phyloP scores from a whole-genome alignment of 257 asterid species.

The Anisodus acutangulus region DNA sequence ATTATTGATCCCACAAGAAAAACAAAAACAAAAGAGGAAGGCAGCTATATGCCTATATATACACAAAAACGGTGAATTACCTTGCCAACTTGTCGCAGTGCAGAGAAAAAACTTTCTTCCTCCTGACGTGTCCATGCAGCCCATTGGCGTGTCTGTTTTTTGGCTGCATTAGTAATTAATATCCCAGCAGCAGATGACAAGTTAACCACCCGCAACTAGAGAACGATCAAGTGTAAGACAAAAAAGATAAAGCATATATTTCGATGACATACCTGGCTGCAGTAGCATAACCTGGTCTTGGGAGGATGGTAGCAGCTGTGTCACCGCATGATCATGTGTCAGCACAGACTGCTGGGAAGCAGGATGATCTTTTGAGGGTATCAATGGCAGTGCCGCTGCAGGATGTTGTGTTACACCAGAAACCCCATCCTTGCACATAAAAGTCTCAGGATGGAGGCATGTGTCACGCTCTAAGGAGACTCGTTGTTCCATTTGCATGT shows the following conservation, averaged over 20 bases:
- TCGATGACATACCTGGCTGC: slow-evolving; percentile 55
- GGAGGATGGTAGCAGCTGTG: slow-evolving; percentile 43
- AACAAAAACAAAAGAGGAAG: slow-evolving; percentile 25
- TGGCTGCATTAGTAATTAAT: slow-evolving; percentile 49
- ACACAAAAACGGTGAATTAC: slow-evolving; percentile 44
- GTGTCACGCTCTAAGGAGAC: slow-evolving; percentile 57
- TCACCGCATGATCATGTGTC: slow-evolving; percentile 25
- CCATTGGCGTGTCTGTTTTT: slow-evolving; percentile 94
- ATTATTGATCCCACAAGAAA: slow-evolving; percentile 27
- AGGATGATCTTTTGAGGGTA: slow-evolving; percentile 58
- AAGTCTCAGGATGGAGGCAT: slow-evolving; percentile 49
- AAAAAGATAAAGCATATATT: slow-evolving; percentile 30
- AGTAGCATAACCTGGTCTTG: slow-evolving; percentile 57
- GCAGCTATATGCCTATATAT: slow-evolving; percentile 31
- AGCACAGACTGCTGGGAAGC: slow-evolving; percentile 48
- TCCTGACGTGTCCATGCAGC: slow-evolving; percentile 99
- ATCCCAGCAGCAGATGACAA: slow-evolving; percentile 31
- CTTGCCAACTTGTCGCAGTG: slow-evolving; percentile 99
- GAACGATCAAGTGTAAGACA: slow-evolving; percentile 19
- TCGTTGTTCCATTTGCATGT: slow-evolving; percentile 62
- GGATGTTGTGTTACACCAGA: slow-evolving; percentile 38
- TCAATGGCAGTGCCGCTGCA: slow-evolving; percentile 25
- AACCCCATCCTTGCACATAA: slow-evolving; percentile 54
- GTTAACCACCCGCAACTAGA: slow-evolving; percentile 22
- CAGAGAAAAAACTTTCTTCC: slow-evolving; percentile 93